Percentiles rank a stretch among this genome's conserved stretches.
Conservation (phyloP, 768 basidiomycete species). For the Mycena alexandri region DNA sequence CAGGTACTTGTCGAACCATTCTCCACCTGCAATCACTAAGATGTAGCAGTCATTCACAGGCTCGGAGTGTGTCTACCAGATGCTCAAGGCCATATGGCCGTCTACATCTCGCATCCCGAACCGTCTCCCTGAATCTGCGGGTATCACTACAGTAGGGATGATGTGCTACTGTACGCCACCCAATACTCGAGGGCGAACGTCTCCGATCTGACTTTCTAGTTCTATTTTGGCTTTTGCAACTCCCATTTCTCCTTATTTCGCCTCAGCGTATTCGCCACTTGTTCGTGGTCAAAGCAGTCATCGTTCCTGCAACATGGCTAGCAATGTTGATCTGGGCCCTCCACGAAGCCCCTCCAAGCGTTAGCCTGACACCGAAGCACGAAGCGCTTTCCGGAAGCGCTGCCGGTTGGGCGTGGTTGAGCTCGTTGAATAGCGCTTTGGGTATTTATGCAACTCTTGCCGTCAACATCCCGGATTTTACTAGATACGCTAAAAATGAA, state of each 20-base stretch:
- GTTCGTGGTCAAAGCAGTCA: constrained; percentile 76
- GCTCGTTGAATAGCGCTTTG: constrained; percentile 80
- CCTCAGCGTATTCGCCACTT: constrained; percentile 84
- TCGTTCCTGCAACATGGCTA: constrained; percentile 76
- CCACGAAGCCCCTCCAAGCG: constrained; percentile 71
- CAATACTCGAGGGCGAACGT: neutral
- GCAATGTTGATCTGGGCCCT: constrained; percentile 87
- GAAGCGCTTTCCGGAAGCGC: constrained; percentile 64
- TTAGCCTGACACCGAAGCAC: constrained; percentile 68
- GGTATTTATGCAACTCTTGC: constrained; percentile 80
- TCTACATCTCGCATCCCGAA: constrained; percentile 75
- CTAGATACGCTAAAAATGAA: constrained; percentile 82
- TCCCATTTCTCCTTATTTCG: constrained; percentile 81
- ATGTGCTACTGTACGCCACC: constrained; percentile 34
- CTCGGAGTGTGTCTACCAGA: constrained; percentile 84
- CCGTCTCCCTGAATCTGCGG: constrained; percentile 64
- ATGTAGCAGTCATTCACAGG: constrained; percentile 62
- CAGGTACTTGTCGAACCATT: constrained; percentile 55
- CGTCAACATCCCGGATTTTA: constrained; percentile 91
- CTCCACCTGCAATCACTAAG: neutral
- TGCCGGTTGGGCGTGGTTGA: constrained; percentile 85
- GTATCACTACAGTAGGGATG: constrained; percentile 74
- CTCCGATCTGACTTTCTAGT: constrained; percentile 43
- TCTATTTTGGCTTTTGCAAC: constrained; percentile 82
- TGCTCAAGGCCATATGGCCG: constrained; percentile 90